Percentiles rank a stretch among this genome's conserved stretches.
These are phyloP conservation scores for Paraphoma chrysanthemicola DNA, from an alignment of 2,329 filamentous ascomycete genomes.

Conservation along the genomic window DNA sequence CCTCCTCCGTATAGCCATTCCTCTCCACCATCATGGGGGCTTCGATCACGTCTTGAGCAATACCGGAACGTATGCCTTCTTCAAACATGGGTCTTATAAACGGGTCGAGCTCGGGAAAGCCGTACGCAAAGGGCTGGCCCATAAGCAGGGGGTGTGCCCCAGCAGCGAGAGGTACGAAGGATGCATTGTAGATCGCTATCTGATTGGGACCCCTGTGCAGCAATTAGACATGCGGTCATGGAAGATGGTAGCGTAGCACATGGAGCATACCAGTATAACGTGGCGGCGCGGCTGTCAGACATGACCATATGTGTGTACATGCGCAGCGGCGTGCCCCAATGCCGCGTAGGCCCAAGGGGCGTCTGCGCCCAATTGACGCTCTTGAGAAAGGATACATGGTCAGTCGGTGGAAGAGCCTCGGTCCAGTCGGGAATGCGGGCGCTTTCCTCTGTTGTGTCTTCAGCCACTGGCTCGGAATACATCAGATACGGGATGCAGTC, in stretches of 20 bases:
- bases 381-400: slow-evolving; percentile 33
- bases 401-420: slow-evolving; percentile 21
- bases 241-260: not conserved
- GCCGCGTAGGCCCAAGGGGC: slow-evolving; percentile 19
- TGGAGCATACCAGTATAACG: slow-evolving; percentile 29
- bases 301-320: slow-evolving; percentile 31
- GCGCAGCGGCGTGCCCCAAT: slow-evolving; percentile 24
- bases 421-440: slow-evolving; percentile 25
- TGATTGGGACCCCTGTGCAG: slow-evolving; percentile 17
- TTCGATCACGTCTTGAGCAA: slow-evolving; percentile 23
- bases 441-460: not conserved
- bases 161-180: slow-evolving; percentile 24
- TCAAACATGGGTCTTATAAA: slow-evolving; percentile 27
- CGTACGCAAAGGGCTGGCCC: slow-evolving; percentile 25
- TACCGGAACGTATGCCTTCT: slow-evolving; percentile 16
- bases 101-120: slow-evolving; percentile 28
- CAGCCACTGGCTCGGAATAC: not conserved
- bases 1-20: slow-evolving; percentile 27
- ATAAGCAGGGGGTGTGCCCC: slow-evolving; percentile 32
- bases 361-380: slow-evolving; percentile 26
- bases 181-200: slow-evolving; percentile 35
- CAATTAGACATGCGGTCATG: slow-evolving; percentile 4
- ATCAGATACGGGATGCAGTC: not conserved
- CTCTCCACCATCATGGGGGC: slow-evolving; percentile 27
- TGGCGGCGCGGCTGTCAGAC: slow-evolving; percentile 32